Conservation (phyloP, 345 rosid species). For the Dimocarpus longan region DNA sequence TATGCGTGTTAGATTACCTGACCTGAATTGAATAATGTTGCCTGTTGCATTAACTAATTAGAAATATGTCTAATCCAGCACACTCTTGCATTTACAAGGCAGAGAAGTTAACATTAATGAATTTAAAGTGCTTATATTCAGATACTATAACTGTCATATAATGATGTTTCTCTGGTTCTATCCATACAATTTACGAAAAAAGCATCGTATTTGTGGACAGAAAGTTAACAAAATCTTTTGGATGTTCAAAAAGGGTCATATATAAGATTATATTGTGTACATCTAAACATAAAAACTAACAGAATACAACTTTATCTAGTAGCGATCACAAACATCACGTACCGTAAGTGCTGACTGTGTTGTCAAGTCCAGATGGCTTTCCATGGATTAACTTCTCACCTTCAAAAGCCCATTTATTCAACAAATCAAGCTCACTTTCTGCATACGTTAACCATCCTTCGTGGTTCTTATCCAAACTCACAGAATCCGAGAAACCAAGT, state of each 20-base stretch:
- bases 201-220: neutral
- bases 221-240: neutral
- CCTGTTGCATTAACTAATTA: conserved; percentile 47
- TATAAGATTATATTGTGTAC: neutral
- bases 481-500: conserved; percentile 51
- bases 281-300: neutral
- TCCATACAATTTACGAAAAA: neutral
- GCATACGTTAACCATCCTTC: conserved; percentile 56
- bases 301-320: neutral
- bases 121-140: neutral
- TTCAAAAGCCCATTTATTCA: conserved; percentile 96
- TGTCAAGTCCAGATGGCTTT: conserved; percentile 96
- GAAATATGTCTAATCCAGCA: neutral
- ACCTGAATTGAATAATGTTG: conserved; percentile 82
- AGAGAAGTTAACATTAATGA: neutral
- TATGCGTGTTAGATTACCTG: conserved; percentile 66
- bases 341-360: conserved; percentile 96
- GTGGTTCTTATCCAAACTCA: conserved; percentile 40
- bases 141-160: neutral
- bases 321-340: conserved; percentile 21
- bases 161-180: neutral
- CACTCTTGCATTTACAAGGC: conserved; percentile 11
- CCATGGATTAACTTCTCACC: conserved; percentile 97
- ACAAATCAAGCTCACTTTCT: conserved; percentile 59
- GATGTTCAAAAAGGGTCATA: neutral